Base-by-base conservation (phyloP, 106 monocot species). In the Alisma plantagoaquatica region DNA sequence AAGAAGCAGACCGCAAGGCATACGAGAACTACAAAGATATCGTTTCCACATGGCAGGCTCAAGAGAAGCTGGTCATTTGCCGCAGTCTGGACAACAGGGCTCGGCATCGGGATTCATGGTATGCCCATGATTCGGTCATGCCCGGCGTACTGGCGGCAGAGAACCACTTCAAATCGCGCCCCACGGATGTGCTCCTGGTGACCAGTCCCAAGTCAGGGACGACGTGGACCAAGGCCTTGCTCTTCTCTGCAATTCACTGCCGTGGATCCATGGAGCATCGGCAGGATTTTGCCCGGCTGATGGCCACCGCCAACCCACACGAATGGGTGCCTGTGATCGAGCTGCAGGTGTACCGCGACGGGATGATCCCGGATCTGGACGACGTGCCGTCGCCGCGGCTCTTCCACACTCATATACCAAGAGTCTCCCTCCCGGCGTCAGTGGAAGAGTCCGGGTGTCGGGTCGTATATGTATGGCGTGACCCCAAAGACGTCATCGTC, bases 201-300 rank as follows among this genome's bases (percentile, higher is more conserved):
- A 63, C 53, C 21, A 17, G 16, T 38, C 71, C 71, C 41, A 71
- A 71, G 41, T 57, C 49, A 26, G 71, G 71, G 21, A 64, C 71
- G 2, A 51, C 57, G 16, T 71, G 71, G 71, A 46, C 51, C 27
- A 71, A 71, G 41, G 63, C 71, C 35, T 18, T 71, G 15, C 27
- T 41, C 24, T n/a, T n/a, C n/a, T n/a, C n/a, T n/a, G n/a, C n/a
- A n/a, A n/a, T 57, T 64, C 30, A 49, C 64, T 30, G 29, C 26
- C 48, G 35, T 21, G 41, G 49, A 44, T 22, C 62, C n/a, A n/a
- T n/a, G 69, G 18, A 1, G 20, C 10, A 18, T 15, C 4, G 0
- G 30, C 52, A 10, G 28, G 16, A 10, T 17, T 10, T 8, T 17
- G 11, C 11, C 45, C 21, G 27, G 25, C 50, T 1, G 2, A 11